Percentiles rank a stretch among this genome's conserved stretches.
Evolutionary conservation across 2,329 filamentous ascomycete species (phyloP).

Genomic region (Metarhizium robertsii): DNA sequence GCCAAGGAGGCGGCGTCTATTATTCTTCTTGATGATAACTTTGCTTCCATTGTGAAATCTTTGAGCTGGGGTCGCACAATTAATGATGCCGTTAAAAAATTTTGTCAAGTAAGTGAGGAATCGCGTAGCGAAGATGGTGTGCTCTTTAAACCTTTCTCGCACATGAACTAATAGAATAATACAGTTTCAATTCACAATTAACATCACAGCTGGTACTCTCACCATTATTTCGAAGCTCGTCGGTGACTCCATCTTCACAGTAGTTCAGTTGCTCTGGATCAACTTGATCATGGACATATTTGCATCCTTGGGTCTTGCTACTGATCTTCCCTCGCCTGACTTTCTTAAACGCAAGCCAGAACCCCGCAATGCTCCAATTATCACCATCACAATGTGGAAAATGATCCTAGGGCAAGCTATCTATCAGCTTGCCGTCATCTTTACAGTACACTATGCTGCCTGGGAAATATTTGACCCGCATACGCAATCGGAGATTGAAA

Average conservation of each 20-base stretch:
- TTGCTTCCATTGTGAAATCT: conserved; percentile 53
- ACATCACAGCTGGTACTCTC: conserved; percentile 56
- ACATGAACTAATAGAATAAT: background rate
- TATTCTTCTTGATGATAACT: conserved; percentile 57
- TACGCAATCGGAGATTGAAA: conserved; percentile 20
- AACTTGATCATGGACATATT: conserved; percentile 64
- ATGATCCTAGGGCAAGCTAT: conserved; percentile 79
- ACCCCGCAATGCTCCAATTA: conserved; percentile 62
- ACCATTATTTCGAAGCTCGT: conserved; percentile 55
- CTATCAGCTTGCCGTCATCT: conserved; percentile 57
- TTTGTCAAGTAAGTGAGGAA: conserved; percentile 37
- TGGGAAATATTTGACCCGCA: conserved; percentile 45
- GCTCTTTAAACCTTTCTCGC: background rate
- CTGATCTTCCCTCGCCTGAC: conserved; percentile 46
- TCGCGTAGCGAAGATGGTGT: background rate
- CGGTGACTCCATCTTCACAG: conserved; percentile 43
- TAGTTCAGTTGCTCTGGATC: conserved; percentile 59
- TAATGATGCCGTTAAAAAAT: conserved; percentile 56
- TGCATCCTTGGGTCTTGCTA: conserved; percentile 54
- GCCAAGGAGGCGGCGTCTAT: conserved; percentile 59
- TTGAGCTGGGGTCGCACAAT: conserved; percentile 54
- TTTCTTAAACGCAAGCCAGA: conserved; percentile 60
- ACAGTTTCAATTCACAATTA: conserved; percentile 56
- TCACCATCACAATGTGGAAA: conserved; percentile 76
- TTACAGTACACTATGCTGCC: conserved; percentile 53